Evolutionary conservation across 83 land plant genomes (phyloP).

Genomic region (Diphasiastrum complanatum): DNA sequence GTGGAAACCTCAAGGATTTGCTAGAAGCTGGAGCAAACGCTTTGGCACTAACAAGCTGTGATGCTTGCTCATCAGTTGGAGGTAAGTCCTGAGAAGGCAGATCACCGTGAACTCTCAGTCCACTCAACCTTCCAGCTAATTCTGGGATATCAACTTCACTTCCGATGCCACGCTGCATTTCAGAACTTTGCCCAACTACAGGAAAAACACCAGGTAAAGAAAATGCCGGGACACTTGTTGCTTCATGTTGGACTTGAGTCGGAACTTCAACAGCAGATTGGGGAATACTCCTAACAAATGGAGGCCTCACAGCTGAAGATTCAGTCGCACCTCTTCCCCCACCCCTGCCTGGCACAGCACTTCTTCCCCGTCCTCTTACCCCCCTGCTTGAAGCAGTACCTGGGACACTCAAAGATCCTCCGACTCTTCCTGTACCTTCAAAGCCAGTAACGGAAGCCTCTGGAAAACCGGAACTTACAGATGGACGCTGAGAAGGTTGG

Average conservation of each 20-base stretch:
- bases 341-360: slow-evolving; percentile 12
- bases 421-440: slow-evolving; percentile 4
- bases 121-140: neutral
- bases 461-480: slow-evolving; percentile 3
- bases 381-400: slow-evolving; percentile 2
- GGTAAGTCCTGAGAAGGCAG: neutral
- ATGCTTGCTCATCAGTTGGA: neutral
- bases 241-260: neutral
- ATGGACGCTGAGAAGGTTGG: neutral
- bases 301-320: slow-evolving; percentile 2
- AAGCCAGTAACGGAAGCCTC: slow-evolving; percentile 6
- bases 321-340: slow-evolving; percentile 14
- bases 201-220: neutral
- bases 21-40: slow-evolving; percentile 12
- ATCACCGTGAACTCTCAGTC: too few species aligned
- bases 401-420: neutral
- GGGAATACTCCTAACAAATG: neutral
- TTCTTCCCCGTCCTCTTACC: slow-evolving; percentile 15
- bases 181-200: neutral
- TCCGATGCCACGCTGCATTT: neutral
- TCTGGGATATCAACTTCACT: neutral
- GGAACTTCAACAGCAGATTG: neutral
- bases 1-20: slow-evolving; percentile 9
- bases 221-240: neutral
- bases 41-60: neutral